Evolutionary conservation across 257 asterid species (phyloP).

Genomic region (Scutellaria baicalensis): DNA sequence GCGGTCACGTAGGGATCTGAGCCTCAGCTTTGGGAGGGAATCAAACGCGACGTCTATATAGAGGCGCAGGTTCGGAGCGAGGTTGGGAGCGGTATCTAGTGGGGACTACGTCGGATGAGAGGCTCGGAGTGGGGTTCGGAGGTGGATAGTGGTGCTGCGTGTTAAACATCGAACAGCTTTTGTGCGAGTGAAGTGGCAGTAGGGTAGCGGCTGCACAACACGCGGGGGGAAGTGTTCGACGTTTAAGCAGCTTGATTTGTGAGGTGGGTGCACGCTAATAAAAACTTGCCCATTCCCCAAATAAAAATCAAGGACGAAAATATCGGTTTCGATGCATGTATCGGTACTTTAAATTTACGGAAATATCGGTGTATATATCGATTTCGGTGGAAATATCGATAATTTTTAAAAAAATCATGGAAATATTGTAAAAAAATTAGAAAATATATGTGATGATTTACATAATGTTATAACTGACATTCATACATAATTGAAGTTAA

Average conservation of each 20-base stretch:
- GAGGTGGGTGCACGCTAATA: not conserved
- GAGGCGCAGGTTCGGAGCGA: slow-evolving; percentile 16
- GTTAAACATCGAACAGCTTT: slow-evolving; percentile 21
- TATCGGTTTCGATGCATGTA: no score
- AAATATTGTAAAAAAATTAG: no score
- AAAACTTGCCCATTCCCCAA: no score
- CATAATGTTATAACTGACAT: no score
- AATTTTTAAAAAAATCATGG: no score
- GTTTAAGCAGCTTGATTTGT: not conserved
- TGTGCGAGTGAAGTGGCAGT: slow-evolving; percentile 18
- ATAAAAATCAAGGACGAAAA: no score
- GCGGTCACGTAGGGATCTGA: slow-evolving; percentile 39
- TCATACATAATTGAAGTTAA: no score
- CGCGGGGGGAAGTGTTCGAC: slow-evolving; percentile 3
- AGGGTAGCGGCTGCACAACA: not conserved
- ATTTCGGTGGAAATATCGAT: no score
- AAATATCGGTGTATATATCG: no score
- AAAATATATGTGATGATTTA: no score
- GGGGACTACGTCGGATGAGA: not conserved
- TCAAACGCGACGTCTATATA: slow-evolving; percentile 12
- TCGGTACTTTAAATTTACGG: no score
- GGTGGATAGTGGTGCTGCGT: not conserved
- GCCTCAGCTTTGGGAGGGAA: slow-evolving; percentile 32
- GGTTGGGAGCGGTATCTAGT: slow-evolving; percentile 20
- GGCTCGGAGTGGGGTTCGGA: slow-evolving; percentile 20